Conservation (phyloP, 495 filamentous ascomycete species). For the Chlorociboria aeruginascens region DNA sequence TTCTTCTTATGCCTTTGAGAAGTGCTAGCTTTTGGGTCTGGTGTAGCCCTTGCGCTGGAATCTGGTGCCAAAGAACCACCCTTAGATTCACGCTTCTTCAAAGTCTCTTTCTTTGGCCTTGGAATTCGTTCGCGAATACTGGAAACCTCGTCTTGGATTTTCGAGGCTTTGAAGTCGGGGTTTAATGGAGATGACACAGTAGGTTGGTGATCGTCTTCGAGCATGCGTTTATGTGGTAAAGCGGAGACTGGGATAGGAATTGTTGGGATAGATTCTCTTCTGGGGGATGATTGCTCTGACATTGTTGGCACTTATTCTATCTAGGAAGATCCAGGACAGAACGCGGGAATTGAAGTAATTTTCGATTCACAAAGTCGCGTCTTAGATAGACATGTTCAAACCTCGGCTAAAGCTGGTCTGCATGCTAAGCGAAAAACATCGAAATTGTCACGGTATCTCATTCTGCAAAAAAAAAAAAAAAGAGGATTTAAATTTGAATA, state of each 20-base stretch:
- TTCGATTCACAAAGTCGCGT: too few relatives aligned
- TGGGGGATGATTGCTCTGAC: conserved; percentile 7
- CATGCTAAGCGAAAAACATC: too few relatives aligned
- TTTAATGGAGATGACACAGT: conserved; percentile 52
- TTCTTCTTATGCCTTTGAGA: conserved; percentile 36
- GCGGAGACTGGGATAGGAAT: conserved; percentile 23
- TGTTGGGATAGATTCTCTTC: conserved; percentile 9
- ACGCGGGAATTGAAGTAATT: too few relatives aligned
- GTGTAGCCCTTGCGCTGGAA: conserved; percentile 38
- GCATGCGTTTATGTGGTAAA: conserved; percentile 46
- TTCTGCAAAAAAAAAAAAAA: not conserved
- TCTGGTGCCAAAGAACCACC: conserved; percentile 26
- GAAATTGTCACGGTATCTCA: too few relatives aligned
- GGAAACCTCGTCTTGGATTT: conserved; percentile 18
- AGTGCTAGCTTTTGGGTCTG: conserved; percentile 27
- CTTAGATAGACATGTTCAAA: too few relatives aligned
- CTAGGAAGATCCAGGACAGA: not conserved
- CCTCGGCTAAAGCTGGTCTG: too few relatives aligned
- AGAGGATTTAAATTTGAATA: too few relatives aligned
- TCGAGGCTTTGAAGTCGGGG: conserved; percentile 31
- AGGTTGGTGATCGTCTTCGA: conserved; percentile 40
- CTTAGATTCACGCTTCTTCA: conserved; percentile 71
- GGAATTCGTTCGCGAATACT: conserved; percentile 28
- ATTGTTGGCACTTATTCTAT: not conserved
- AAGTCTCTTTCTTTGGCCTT: conserved; percentile 54